phyloP scores from a whole-genome alignment of 2,329 filamentous ascomycete species.

The Talaromyces sp. region DNA sequence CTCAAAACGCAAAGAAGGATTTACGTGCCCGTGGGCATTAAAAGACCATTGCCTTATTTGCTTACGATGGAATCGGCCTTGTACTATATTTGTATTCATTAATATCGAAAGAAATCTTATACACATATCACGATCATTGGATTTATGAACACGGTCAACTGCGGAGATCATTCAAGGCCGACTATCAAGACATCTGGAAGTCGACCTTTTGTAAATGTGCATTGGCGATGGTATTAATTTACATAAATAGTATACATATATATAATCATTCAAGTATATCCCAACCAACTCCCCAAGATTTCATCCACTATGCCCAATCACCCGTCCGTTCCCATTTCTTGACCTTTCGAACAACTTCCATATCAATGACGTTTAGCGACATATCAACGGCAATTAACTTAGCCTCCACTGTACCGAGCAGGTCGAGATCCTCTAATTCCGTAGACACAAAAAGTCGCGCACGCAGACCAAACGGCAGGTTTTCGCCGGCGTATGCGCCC shows the following conservation, averaged over 20 bases:
- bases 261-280: background rate
- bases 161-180: too few species aligned
- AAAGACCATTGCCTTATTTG: background rate
- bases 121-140: background rate
- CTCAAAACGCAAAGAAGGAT: background rate
- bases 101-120: background rate
- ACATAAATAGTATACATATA: background rate
- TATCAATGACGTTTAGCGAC: conserved; percentile 23
- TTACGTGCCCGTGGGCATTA: background rate
- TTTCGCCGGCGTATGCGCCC: conserved; percentile 21
- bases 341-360: conserved; percentile 28
- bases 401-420: conserved; percentile 30
- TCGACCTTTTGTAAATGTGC: background rate
- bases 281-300: background rate
- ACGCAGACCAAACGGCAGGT: conserved; percentile 26
- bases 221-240: background rate
- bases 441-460: conserved; percentile 24
- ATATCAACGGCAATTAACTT: conserved; percentile 29
- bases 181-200: background rate
- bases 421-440: conserved; percentile 20
- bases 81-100: background rate
- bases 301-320: conserved; percentile 7
- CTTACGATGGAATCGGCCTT: background rate
- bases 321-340: conserved; percentile 25
- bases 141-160: background rate